These are phyloP conservation scores for Astrothelium subdiscretum DNA, from an alignment of 495 filamentous ascomycete species.

Conservation along the genomic window DNA sequence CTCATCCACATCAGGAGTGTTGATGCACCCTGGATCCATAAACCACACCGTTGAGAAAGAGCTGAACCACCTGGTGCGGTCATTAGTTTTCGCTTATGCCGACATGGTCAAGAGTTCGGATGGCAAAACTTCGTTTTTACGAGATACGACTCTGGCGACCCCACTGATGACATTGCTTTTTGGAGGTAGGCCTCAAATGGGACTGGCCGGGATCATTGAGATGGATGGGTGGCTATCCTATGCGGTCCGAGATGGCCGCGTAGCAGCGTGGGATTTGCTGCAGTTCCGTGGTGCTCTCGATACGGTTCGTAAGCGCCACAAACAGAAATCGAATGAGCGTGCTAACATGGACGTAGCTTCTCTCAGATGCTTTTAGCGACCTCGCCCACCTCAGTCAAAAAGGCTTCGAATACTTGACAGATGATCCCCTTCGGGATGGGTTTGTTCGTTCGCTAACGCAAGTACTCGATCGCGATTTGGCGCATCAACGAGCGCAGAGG, in stretches of 20 bases:
- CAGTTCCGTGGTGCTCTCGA: conserved; percentile 37
- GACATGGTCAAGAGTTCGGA: conserved; percentile 32
- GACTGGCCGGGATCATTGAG: conserved; percentile 17
- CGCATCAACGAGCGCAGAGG: background rate
- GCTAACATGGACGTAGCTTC: conserved; percentile 20
- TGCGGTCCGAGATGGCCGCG: conserved; percentile 18
- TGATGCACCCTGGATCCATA: conserved; percentile 37
- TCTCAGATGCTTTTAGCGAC: conserved; percentile 22
- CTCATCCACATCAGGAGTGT: conserved; percentile 27
- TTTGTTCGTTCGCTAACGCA: conserved; percentile 34
- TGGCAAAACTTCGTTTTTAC: conserved; percentile 32
- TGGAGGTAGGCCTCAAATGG: conserved; percentile 35
- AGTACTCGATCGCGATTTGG: conserved; percentile 21
- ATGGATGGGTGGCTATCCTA: conserved; percentile 43
- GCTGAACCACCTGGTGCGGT: background rate
- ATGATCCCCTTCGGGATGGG: conserved; percentile 27
- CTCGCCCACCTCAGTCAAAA: conserved; percentile 14
- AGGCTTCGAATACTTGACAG: conserved; percentile 24
- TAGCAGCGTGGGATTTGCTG: conserved; percentile 28
- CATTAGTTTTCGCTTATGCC: conserved; percentile 30
- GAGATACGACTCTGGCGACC: conserved; percentile 35
- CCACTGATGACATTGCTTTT: conserved; percentile 39
- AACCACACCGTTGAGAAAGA: conserved; percentile 15
- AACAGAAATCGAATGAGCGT: background rate
- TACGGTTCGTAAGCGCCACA: conserved; percentile 10